Evolutionary conservation across 352 stramenopile species (phyloP).

Genomic region (Salisapilia sapeloensis): DNA sequence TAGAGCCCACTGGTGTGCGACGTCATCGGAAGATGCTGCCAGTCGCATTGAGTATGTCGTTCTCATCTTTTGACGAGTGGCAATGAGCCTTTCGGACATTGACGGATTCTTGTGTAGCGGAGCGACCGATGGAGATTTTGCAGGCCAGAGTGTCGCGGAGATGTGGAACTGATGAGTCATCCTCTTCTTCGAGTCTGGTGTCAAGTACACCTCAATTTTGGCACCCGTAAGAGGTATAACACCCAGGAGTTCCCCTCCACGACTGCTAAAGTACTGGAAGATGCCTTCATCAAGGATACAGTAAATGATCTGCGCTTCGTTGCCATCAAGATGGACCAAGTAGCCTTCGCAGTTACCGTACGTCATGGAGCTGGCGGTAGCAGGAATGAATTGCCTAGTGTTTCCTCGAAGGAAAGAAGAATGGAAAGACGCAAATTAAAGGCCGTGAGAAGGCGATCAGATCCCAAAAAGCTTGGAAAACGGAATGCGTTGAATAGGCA

Average conservation of each 20-base stretch:
- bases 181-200: conserved; percentile 22
- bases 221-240: conserved; percentile 45
- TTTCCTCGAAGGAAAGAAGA: too few relatives aligned
- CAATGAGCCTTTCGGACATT: too few relatives aligned
- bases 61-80: too few relatives aligned
- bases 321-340: conserved; percentile 44
- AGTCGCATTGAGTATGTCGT: too few relatives aligned
- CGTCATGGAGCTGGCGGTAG: too few relatives aligned
- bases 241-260: conserved; percentile 41
- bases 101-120: too few relatives aligned
- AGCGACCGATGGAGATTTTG: not conserved
- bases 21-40: conserved; percentile 28
- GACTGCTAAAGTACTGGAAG: conserved; percentile 62
- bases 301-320: conserved; percentile 48
- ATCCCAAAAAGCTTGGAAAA: too few relatives aligned
- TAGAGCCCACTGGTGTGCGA: conserved; percentile 52
- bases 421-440: too few relatives aligned
- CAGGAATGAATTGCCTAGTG: too few relatives aligned
- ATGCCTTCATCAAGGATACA: conserved; percentile 75
- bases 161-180: conserved; percentile 50
- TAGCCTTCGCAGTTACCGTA: conserved; percentile 75
- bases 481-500: too few relatives aligned
- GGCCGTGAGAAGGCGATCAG: too few relatives aligned
- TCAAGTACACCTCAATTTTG: conserved; percentile 58
- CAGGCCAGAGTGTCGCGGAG: conserved; percentile 13